Percentiles rank a stretch among this genome's conserved stretches.
Conservation (phyloP, 139 green algal genomes). For the Chlamydomonas eustigma region DNA sequence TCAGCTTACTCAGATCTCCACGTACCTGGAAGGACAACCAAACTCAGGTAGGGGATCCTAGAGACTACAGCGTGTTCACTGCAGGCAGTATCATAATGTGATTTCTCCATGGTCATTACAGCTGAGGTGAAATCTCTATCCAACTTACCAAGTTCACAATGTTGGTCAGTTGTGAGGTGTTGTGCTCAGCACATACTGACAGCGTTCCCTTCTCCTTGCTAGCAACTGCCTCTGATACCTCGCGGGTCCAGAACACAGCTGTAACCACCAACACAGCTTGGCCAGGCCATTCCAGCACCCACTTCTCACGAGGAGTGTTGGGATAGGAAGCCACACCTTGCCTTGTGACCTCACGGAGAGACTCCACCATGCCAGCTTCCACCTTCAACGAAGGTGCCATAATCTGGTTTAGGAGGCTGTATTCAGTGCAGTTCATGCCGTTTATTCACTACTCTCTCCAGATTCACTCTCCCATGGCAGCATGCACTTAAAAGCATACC, state of each 20-base stretch:
- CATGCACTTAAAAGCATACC: no score
- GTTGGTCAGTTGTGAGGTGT: slow-evolving; percentile 31
- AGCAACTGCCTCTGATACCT: background rate
- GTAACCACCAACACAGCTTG: slow-evolving; percentile 71
- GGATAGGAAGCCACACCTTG: slow-evolving; percentile 44
- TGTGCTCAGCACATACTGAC: background rate
- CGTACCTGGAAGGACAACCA: slow-evolving; percentile 53
- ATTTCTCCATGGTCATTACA: no score
- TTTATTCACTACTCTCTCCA: no score
- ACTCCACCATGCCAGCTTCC: slow-evolving; percentile 65
- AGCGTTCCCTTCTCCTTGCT: background rate
- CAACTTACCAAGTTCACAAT: slow-evolving; percentile 55
- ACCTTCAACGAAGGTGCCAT: no score
- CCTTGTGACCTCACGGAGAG: slow-evolving; percentile 49
- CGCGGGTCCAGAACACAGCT: slow-evolving; percentile 67
- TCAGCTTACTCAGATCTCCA: slow-evolving; percentile 65
- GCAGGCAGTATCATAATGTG: no score
- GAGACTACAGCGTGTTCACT: no score
- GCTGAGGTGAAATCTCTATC: no score
- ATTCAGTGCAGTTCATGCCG: no score
- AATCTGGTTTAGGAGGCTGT: no score
- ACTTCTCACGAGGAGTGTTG: slow-evolving; percentile 39
- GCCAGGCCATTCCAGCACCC: slow-evolving; percentile 73
- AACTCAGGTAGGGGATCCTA: no score
- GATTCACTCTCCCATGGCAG: no score